Percentiles rank a stretch among this genome's conserved stretches.
phyloP scores from a whole-genome alignment of 495 filamentous ascomycete species.

The Penicillium soppii region DNA sequence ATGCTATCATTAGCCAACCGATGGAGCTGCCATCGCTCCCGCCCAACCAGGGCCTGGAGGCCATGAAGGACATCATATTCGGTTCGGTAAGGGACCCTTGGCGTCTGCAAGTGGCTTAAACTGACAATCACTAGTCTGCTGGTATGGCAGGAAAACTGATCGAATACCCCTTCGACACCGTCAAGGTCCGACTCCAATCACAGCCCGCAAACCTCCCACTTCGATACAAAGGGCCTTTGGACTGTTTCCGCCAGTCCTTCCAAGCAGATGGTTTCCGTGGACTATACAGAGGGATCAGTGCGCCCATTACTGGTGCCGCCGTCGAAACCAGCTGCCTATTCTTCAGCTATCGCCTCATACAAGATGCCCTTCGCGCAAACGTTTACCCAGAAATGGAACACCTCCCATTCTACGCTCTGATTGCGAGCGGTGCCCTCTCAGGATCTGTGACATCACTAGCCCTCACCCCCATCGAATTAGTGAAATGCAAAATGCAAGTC shows the following conservation, averaged over 20 bases:
- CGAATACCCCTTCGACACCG: slow-evolving; percentile 97
- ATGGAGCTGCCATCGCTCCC: slow-evolving; percentile 44
- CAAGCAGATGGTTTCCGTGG: slow-evolving; percentile 67
- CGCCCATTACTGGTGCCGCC: slow-evolving; percentile 87
- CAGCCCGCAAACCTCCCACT: slow-evolving; percentile 82
- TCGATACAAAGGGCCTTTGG: slow-evolving; percentile 81
- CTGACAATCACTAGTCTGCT: slow-evolving; percentile 49
- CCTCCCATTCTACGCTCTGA: slow-evolving; percentile 69
- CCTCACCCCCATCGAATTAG: slow-evolving; percentile 92
- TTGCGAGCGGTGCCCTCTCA: slow-evolving; percentile 75
- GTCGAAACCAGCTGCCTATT: slow-evolving; percentile 93
- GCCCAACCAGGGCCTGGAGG: slow-evolving; percentile 60
- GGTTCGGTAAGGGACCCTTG: slow-evolving; percentile 66
- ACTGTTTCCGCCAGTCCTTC: slow-evolving; percentile 89
- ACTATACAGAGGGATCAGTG: slow-evolving; percentile 90
- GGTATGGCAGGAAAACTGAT: slow-evolving; percentile 93
- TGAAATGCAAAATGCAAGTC: slow-evolving; percentile 99
- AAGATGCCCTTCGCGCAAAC: slow-evolving; percentile 64
- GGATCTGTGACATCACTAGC: slow-evolving; percentile 90
- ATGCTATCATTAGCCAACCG: slow-evolving; percentile 42
- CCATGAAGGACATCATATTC: slow-evolving; percentile 77
- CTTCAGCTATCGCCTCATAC: slow-evolving; percentile 74
- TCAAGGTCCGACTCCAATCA: slow-evolving; percentile 74
- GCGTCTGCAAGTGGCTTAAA: slow-evolving; percentile 7
- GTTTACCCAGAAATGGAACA: slow-evolving; percentile 50